phyloP scores from a whole-genome alignment of 2,329 filamentous ascomycete genomes.

The Arthrobotrys musiformis region DNA sequence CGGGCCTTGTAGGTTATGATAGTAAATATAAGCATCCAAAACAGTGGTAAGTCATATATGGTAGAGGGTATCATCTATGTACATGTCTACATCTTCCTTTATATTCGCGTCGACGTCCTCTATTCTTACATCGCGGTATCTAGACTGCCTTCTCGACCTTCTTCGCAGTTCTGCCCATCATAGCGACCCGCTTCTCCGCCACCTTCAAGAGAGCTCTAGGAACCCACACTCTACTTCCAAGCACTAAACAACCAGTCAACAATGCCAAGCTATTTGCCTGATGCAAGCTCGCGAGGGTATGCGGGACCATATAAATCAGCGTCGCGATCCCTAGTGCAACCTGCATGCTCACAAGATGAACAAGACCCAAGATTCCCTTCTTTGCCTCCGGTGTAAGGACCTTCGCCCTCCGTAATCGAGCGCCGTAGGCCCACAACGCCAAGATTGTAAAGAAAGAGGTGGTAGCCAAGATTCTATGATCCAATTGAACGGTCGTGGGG shows the following conservation, averaged over 20 bases:
- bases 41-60: slow-evolving; percentile 12
- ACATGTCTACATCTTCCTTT: slow-evolving; percentile 19
- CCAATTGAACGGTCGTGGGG: slow-evolving; percentile 91
- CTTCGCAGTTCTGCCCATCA: slow-evolving; percentile 8
- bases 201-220: slow-evolving; percentile 73
- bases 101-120: not conserved
- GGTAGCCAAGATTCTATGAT: slow-evolving; percentile 91
- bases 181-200: slow-evolving; percentile 62
- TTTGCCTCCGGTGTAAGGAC: slow-evolving; percentile 65
- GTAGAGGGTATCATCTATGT: slow-evolving; percentile 54
- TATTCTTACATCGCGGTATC: slow-evolving; percentile 33
- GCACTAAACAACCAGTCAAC: slow-evolving; percentile 80
- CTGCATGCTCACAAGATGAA: slow-evolving; percentile 84
- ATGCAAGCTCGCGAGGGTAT: slow-evolving; percentile 85
- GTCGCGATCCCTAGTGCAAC: slow-evolving; percentile 88
- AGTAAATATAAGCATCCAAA: not conserved
- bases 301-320: slow-evolving; percentile 91
- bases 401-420: slow-evolving; percentile 27
- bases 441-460: slow-evolving; percentile 86
- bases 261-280: slow-evolving; percentile 90
- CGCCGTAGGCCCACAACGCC: slow-evolving; percentile 76
- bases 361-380: slow-evolving; percentile 79
- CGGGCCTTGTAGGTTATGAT: too few species aligned
- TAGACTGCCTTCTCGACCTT: slow-evolving; percentile 1
- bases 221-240: slow-evolving; percentile 80